phyloP scores from a whole-genome alignment of 768 basidiomycete species.

The Rossbeevera mucosa region DNA sequence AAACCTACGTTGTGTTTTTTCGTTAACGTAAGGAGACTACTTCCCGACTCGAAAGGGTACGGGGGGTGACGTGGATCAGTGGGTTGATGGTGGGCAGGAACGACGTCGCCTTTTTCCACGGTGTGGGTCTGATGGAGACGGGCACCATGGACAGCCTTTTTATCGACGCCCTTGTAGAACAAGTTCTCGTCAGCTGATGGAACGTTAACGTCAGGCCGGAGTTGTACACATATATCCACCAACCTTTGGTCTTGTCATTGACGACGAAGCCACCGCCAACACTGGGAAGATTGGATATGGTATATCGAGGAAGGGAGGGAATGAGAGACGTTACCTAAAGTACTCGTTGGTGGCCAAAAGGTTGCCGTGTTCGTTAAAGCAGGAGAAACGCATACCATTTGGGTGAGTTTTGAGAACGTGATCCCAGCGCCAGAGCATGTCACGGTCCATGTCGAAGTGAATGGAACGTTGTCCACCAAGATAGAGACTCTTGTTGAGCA shows the following conservation, averaged over 20 bases:
- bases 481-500: slow-evolving; percentile 57
- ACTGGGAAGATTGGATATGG: slow-evolving; percentile 28
- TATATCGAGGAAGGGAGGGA: not conserved
- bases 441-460: slow-evolving; percentile 79
- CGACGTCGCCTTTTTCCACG: slow-evolving; percentile 26
- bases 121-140: slow-evolving; percentile 65
- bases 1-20: slow-evolving; percentile 73
- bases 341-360: slow-evolving; percentile 93
- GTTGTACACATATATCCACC: slow-evolving; percentile 1
- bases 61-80: slow-evolving; percentile 58
- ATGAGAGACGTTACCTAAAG: slow-evolving; percentile 49
- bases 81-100: slow-evolving; percentile 8
- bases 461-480: slow-evolving; percentile 76
- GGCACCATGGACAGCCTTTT: slow-evolving; percentile 72
- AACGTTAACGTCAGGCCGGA: slow-evolving; percentile 1
- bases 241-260: slow-evolving; percentile 89
- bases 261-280: slow-evolving; percentile 95
- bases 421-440: slow-evolving; percentile 92
- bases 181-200: slow-evolving; percentile 81
- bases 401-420: slow-evolving; percentile 85
- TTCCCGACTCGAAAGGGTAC: slow-evolving; percentile 78
- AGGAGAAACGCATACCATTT: slow-evolving; percentile 91
- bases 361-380: slow-evolving; percentile 75
- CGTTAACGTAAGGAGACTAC: slow-evolving; percentile 69
- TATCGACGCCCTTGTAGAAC: slow-evolving; percentile 90